Evolutionary conservation across 1,284 basidiomycete genomes (phyloP).

Genomic region (Pseudozyma thailandica): DNA sequence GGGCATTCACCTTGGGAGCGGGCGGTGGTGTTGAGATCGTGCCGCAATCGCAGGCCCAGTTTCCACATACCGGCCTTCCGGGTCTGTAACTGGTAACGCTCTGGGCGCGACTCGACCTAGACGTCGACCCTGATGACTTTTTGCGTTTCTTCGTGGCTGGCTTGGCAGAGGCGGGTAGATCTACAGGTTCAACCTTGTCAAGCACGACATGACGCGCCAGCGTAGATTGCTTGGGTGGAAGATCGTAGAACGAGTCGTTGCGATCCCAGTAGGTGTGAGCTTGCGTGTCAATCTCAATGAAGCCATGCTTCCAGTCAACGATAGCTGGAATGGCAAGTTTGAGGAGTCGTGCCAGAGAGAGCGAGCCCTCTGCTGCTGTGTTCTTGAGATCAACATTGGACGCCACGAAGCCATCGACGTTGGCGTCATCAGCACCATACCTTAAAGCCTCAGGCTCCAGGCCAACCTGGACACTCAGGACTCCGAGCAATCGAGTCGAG

Average conservation of each 20-base stretch:
- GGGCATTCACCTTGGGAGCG: conserved; percentile 12
- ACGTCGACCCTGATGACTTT: conserved; percentile 3
- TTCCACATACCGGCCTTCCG: neutral
- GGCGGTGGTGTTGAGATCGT: neutral
- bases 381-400: conserved; percentile 30
- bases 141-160: conserved; percentile 31
- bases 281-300: conserved; percentile 27
- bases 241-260: conserved; percentile 37
- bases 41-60: conserved; percentile 6
- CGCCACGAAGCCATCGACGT: conserved; percentile 43
- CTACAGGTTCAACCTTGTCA: conserved; percentile 26
- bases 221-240: conserved; percentile 34
- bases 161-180: conserved; percentile 19
- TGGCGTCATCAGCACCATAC: conserved; percentile 26
- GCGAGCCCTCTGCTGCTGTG: conserved; percentile 20
- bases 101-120: neutral
- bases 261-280: conserved; percentile 42
- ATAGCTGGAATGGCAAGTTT: conserved; percentile 28
- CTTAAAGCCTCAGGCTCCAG: conserved; percentile 42
- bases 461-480: conserved; percentile 34
- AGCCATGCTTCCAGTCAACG: conserved; percentile 39
- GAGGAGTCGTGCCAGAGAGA: conserved; percentile 26
- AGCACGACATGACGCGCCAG: conserved; percentile 36
- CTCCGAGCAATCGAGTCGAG: conserved; percentile 30
- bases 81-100: neutral